A percentile compares a stretch with the other conserved stretches of the same genome.
These are phyloP conservation scores for Periconia sp. DNA, from an alignment of 2,329 filamentous ascomycete genomes.

Conservation along the genomic window DNA sequence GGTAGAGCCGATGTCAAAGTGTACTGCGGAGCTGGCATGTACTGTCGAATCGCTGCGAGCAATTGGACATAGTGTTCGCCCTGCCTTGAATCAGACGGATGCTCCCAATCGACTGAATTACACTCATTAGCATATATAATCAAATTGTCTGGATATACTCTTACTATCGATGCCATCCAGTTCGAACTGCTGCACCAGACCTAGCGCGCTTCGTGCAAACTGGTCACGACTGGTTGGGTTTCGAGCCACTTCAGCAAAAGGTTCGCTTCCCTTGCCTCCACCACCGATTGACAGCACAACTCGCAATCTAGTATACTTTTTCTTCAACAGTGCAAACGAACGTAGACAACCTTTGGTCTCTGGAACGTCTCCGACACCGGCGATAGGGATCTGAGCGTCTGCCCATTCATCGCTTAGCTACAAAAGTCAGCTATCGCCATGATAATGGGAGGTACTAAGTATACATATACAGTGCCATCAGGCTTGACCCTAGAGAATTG, in stretches of 20 bases:
- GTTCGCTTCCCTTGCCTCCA: conserved; percentile 65
- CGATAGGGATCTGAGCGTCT: conserved; percentile 70
- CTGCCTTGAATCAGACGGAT: conserved; percentile 66
- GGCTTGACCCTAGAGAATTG: conserved; percentile 58
- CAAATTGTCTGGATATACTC: conserved; percentile 21
- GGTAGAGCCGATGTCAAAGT: conserved; percentile 73
- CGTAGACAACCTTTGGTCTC: conserved; percentile 59
- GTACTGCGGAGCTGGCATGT: conserved; percentile 69
- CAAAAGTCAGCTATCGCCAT: conserved; percentile 18
- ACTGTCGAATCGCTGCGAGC: conserved; percentile 65
- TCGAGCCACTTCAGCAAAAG: conserved; percentile 68
- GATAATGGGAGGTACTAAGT: conserved; percentile 43
- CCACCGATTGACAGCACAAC: conserved; percentile 80
- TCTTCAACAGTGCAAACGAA: conserved; percentile 72
- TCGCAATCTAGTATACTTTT: conserved; percentile 68
- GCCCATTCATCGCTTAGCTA: conserved; percentile 81
- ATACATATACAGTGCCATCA: conserved; percentile 75
- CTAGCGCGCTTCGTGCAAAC: conserved; percentile 69
- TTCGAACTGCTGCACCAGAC: conserved; percentile 69
- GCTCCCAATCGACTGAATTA: conserved; percentile 74
- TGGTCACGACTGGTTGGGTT: conserved; percentile 63
- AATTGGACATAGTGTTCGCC: conserved; percentile 71
- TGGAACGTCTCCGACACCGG: conserved; percentile 54
- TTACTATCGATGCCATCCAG: conserved; percentile 77
- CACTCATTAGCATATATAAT: conserved; percentile 12